phyloP scores from a whole-genome alignment of 1,284 basidiomycete species.

The Marasmius fiardii region DNA sequence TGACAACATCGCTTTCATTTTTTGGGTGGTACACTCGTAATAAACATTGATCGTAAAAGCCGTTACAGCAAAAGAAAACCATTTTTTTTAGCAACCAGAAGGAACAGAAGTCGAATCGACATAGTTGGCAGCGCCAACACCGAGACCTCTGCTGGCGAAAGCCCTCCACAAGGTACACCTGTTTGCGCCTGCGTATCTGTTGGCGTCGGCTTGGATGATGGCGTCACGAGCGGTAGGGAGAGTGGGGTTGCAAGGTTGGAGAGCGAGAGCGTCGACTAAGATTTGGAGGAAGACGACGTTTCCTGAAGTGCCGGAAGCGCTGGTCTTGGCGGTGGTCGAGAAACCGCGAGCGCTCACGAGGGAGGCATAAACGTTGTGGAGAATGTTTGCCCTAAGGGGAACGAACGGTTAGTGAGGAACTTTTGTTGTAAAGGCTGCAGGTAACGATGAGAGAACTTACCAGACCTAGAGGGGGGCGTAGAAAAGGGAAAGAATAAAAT shows the following conservation, averaged over 20 bases:
- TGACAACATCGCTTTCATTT: no score
- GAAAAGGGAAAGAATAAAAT: background rate
- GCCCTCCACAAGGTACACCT: conserved; percentile 29
- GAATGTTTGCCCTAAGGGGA: conserved; percentile 27
- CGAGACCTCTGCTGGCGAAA: conserved; percentile 34
- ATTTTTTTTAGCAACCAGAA: conserved; percentile 15
- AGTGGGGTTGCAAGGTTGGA: conserved; percentile 33
- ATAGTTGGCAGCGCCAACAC: no score
- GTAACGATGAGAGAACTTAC: background rate
- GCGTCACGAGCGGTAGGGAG: conserved; percentile 23
- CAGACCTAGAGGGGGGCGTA: background rate
- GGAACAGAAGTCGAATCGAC: background rate
- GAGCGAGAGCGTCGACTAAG: no score
- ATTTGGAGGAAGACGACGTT: conserved; percentile 30
- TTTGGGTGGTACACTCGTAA: no score
- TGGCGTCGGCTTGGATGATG: conserved; percentile 32
- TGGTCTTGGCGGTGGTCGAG: conserved; percentile 22
- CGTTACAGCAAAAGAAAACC: no score
- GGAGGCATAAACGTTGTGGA: no score
- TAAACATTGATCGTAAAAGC: no score
- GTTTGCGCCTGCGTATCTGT: conserved; percentile 31
- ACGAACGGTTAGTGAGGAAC: background rate
- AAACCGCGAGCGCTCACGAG: conserved; percentile 31
- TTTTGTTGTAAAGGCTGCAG: background rate
- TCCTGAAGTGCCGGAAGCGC: conserved; percentile 24